These are phyloP conservation scores for Coemansia sp. DNA, from an alignment of 192 early-diverging fungal genomes.

Conservation along the genomic window DNA sequence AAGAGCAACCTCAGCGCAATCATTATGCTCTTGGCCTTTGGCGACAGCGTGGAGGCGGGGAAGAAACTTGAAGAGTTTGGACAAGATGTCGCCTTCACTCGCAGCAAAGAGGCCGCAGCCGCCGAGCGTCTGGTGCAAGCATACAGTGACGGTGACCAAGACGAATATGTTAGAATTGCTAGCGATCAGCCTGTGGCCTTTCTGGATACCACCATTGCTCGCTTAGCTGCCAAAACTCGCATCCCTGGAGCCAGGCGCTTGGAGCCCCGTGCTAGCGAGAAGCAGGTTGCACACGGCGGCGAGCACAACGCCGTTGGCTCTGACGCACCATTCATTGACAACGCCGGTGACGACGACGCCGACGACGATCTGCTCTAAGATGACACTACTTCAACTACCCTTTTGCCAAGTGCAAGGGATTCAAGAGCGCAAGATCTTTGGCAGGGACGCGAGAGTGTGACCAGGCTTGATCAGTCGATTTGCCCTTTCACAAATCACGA, in stretches of 20 bases:
- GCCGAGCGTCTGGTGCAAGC: slow-evolving; percentile 47
- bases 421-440: background rate
- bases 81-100: slow-evolving; percentile 27
- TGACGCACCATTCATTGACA: background rate
- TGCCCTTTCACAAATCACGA: background rate
- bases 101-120: slow-evolving; percentile 34
- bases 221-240: slow-evolving; percentile 31
- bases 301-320: background rate
- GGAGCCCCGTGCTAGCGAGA: background rate
- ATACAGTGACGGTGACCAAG: slow-evolving; percentile 42
- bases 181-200: slow-evolving; percentile 27
- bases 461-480: background rate
- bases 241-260: slow-evolving; percentile 32
- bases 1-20: slow-evolving; percentile 38
- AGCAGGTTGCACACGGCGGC: background rate
- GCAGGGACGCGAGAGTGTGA: background rate
- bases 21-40: slow-evolving; percentile 45
- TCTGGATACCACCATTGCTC: slow-evolving; percentile 37
- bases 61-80: slow-evolving; percentile 50
- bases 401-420: background rate
- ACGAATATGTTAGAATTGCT: slow-evolving; percentile 23
- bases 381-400: background rate
- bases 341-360: slow-evolving; percentile 17
- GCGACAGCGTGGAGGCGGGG: slow-evolving; percentile 41
- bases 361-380: slow-evolving; percentile 39